phyloP scores from a whole-genome alignment of 2,329 filamentous ascomycete species.

The Dactylonectria macrodidyma region DNA sequence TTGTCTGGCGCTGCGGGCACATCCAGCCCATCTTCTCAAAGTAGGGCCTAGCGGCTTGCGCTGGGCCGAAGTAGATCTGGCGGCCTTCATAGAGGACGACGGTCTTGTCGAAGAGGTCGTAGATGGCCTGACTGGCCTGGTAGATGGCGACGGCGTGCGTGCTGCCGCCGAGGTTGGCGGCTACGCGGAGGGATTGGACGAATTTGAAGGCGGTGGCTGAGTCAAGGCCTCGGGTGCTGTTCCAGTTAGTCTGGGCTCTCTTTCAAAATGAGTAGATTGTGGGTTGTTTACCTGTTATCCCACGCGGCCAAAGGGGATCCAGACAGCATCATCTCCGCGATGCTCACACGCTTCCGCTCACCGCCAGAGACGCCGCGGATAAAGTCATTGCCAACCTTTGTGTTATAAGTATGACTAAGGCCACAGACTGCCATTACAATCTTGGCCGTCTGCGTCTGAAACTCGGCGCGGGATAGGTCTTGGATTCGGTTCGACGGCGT shows the following conservation, averaged over 20 bases:
- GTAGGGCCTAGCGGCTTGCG: constrained; percentile 70
- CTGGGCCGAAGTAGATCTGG: constrained; percentile 81
- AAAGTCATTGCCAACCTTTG: constrained; percentile 81
- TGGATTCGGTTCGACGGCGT: constrained; percentile 75
- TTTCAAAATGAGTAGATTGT: not conserved
- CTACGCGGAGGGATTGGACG: constrained; percentile 73
- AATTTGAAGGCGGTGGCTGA: constrained; percentile 81
- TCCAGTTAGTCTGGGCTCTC: constrained; percentile 39
- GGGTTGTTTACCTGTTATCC: constrained; percentile 49
- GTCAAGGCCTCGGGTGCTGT: constrained; percentile 76
- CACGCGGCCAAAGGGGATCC: constrained; percentile 69
- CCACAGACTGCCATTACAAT: constrained; percentile 80
- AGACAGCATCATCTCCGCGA: constrained; percentile 81
- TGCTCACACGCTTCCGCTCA: constrained; percentile 83
- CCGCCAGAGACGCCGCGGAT: constrained; percentile 80
- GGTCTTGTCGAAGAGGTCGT: constrained; percentile 82
- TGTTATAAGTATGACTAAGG: constrained; percentile 78
- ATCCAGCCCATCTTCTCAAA: constrained; percentile 78
- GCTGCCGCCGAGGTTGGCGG: constrained; percentile 73
- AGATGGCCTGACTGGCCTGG: constrained; percentile 77
- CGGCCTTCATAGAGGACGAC: constrained; percentile 81
- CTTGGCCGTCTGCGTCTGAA: constrained; percentile 42
- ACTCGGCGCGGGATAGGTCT: constrained; percentile 49
- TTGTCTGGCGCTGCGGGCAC: constrained; percentile 76
- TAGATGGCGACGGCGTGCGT: constrained; percentile 78